These are phyloP conservation scores for Haplographium delicatum DNA, from an alignment of 495 filamentous ascomycete genomes.

Conservation along the genomic window DNA sequence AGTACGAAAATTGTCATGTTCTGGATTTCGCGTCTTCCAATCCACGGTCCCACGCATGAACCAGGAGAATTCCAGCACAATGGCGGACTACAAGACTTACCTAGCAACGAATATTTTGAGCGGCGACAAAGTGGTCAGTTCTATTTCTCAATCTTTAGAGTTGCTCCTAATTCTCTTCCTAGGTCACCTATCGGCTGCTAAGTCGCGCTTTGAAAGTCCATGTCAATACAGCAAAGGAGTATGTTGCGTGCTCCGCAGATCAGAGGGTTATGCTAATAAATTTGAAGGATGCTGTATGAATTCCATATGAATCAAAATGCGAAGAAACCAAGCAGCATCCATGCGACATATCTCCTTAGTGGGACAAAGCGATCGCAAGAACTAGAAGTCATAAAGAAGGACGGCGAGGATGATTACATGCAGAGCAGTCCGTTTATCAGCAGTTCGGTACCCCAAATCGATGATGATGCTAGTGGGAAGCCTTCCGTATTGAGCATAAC, in stretches of 20 bases:
- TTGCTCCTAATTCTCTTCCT: slow-evolving; percentile 8
- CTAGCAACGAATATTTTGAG: slow-evolving; percentile 71
- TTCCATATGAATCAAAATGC: slow-evolving; percentile 76
- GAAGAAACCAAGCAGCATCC: slow-evolving; percentile 65
- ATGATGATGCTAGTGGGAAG: slow-evolving; percentile 26
- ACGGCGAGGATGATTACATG: slow-evolving; percentile 70
- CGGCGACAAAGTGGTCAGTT: slow-evolving; percentile 66
- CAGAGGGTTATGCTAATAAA: slow-evolving; percentile 3
- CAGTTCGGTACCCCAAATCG: slow-evolving; percentile 33
- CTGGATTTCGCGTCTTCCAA: slow-evolving; percentile 4
- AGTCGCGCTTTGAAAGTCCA: slow-evolving; percentile 77
- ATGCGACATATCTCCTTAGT: slow-evolving; percentile 84
- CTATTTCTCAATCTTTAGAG: neutral
- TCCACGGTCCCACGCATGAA: slow-evolving; percentile 3
- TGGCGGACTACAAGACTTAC: slow-evolving; percentile 59
- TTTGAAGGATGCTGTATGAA: slow-evolving; percentile 79
- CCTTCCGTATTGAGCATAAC: slow-evolving; percentile 52
- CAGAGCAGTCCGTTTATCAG: slow-evolving; percentile 60
- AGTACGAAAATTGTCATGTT: too few species aligned
- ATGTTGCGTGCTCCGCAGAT: slow-evolving; percentile 22
- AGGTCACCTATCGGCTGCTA: slow-evolving; percentile 83
- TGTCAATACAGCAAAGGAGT: slow-evolving; percentile 80
- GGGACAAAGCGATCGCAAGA: slow-evolving; percentile 43
- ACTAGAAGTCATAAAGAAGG: slow-evolving; percentile 29
- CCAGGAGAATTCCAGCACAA: slow-evolving; percentile 10